Evolutionary conservation across 2,329 filamentous ascomycete genomes (phyloP).

Genomic region (Tolypocladium paradoxum): DNA sequence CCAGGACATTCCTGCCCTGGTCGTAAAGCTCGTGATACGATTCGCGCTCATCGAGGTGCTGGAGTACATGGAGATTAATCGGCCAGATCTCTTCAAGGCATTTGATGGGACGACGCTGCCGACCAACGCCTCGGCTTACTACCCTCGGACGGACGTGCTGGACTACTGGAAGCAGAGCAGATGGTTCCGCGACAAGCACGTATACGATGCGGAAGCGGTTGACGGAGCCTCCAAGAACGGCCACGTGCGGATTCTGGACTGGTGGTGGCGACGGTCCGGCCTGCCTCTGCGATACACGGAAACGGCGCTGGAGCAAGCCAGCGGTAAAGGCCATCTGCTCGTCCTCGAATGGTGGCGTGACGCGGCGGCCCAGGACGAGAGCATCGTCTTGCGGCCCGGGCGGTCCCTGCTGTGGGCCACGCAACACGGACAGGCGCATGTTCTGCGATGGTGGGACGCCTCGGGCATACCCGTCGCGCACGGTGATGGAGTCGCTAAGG

Average conservation of each 20-base stretch:
- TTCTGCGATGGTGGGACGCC: conserved; percentile 79
- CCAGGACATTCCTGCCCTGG: conserved; percentile 62
- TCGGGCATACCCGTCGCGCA: conserved; percentile 71
- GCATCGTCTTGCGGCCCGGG: conserved; percentile 61
- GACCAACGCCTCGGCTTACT: conserved; percentile 79
- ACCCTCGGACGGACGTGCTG: conserved; percentile 72
- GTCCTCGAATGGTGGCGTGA: conserved; percentile 92
- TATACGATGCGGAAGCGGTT: conserved; percentile 70
- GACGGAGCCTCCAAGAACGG: conserved; percentile 81
- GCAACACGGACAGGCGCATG: conserved; percentile 67
- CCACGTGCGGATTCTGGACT: conserved; percentile 75
- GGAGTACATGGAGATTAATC: conserved; percentile 51
- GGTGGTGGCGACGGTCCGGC: conserved; percentile 75
- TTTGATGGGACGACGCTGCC: conserved; percentile 79
- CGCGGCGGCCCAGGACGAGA: conserved; percentile 48
- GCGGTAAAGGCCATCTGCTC: conserved; percentile 69
- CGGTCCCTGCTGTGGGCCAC: conserved; percentile 76
- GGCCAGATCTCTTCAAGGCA: conserved; percentile 67
- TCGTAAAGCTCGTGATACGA: conserved; percentile 82
- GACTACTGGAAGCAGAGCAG: conserved; percentile 85
- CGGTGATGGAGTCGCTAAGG: conserved; percentile 71
- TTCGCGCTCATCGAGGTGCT: conserved; percentile 77
- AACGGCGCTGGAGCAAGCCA: conserved; percentile 77
- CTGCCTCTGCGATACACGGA: conserved; percentile 79
- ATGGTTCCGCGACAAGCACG: conserved; percentile 71